Evolutionary conservation across 2,329 filamentous ascomycete species (phyloP), one percentile per base, ranked within the genome.

Genomic region (Paraconiothyrium brasiliense): DNA sequence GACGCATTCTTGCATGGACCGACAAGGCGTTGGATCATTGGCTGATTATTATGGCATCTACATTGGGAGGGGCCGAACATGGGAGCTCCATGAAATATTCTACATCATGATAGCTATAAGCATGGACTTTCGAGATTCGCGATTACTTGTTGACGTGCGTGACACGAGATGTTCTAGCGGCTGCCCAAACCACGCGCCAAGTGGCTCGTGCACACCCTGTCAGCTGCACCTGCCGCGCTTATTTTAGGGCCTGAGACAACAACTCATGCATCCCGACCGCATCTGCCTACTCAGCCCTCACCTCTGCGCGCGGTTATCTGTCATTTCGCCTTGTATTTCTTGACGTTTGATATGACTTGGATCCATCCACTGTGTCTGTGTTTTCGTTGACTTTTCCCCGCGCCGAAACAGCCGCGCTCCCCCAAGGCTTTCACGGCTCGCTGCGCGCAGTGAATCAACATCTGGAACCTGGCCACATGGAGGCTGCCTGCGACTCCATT

Each of bases 241-340:
- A 46, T 55, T 46, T 44, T 46, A 34, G 39, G 52, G 50, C 52
- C 39, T 46, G 20, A 16, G 52, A 56, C 54, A 56, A 56, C 54
- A 56, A 47, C 48, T 22, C 54, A 56, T 56, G 27, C 39, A 46
- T 55, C 52, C 52, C 32, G 39, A 55, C 27, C 52, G 52, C 52
- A 55, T 56, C 54, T 56, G 54, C 54, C 43, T 48, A 41, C 20
- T 34, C 52, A 24, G 30, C 54, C 30, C 16, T 56, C 54, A 56
- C 20, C 30, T 47, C 46, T 47, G 6, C 30, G 9, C 54, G 11
- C 27, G 24, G 24, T 30, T 48, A 47, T 47, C 41, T 20, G 34
- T 39, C 34, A 4, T 32, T 47, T n/a, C 24, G 4, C 46, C 5
- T 46, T 48, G 10, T 32, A 9, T 55, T 56, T 13, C 32, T 46